Conservation (phyloP, 2,329 filamentous ascomycete genomes). For the Neofusicoccum parvum region DNA sequence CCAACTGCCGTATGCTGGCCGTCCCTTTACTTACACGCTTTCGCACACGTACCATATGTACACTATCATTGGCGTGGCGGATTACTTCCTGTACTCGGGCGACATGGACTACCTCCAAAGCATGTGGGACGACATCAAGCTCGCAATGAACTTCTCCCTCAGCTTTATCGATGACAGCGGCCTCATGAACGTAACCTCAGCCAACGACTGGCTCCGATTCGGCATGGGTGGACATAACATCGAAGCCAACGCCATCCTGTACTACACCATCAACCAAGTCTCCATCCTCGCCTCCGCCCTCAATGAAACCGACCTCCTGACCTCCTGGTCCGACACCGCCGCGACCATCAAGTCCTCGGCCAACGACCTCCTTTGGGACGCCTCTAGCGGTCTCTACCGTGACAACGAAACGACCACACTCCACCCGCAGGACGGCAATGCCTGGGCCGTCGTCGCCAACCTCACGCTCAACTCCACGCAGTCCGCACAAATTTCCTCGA, state of each 20-base stretch:
- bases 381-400: constrained; percentile 35
- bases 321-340: constrained; percentile 35
- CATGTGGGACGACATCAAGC: constrained; percentile 50
- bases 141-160: constrained; percentile 46
- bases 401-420: constrained; percentile 51
- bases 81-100: constrained; percentile 49
- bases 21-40: constrained; percentile 42
- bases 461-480: constrained; percentile 52
- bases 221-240: constrained; percentile 56
- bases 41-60: constrained; percentile 61
- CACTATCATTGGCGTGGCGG: constrained; percentile 48
- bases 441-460: constrained; percentile 35
- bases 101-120: constrained; percentile 42
- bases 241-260: constrained; percentile 56
- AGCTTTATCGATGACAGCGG: constrained; percentile 46
- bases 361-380: constrained; percentile 31
- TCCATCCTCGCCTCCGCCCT: constrained; percentile 14
- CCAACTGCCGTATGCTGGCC: constrained; percentile 51
- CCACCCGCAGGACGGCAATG: constrained; percentile 51
- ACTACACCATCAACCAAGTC: constrained; percentile 39
- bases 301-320: constrained; percentile 32
- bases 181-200: constrained; percentile 50
- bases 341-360: constrained; percentile 28
- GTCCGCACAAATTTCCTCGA: constrained; percentile 47
- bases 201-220: constrained; percentile 51